A percentile compares a stretch with the other conserved stretches of the same genome.
phyloP scores from a whole-genome alignment of 345 rosid species.

The Hibiscus tridactylites region DNA sequence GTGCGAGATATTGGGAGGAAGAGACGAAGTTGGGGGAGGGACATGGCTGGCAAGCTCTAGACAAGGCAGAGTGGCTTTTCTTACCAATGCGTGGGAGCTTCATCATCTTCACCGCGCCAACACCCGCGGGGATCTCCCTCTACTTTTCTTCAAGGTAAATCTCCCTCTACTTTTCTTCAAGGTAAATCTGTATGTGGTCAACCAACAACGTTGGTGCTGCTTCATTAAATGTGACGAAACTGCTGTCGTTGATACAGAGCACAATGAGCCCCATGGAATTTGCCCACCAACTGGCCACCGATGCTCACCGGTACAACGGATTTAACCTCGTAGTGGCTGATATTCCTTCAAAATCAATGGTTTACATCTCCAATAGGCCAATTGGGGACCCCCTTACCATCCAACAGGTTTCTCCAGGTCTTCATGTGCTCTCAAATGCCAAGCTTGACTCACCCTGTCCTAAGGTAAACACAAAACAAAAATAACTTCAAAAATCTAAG shows the following conservation, averaged over 20 bases:
- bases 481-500: too few species aligned
- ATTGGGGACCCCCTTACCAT: slow-evolving; percentile 26
- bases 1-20: slow-evolving; percentile 43
- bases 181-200: slow-evolving; percentile 11
- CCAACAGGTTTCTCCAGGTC: slow-evolving; percentile 53
- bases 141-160: slow-evolving; percentile 47
- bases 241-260: slow-evolving; percentile 25
- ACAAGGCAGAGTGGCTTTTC: slow-evolving; percentile 49
- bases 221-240: neutral
- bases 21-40: slow-evolving; percentile 54
- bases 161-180: slow-evolving; percentile 50
- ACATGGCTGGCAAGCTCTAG: slow-evolving; percentile 72
- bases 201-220: neutral
- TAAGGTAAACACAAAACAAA: slow-evolving; percentile 20
- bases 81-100: slow-evolving; percentile 60
- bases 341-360: slow-evolving; percentile 44
- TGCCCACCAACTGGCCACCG: slow-evolving; percentile 35
- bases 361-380: slow-evolving; percentile 46
- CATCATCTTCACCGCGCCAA: slow-evolving; percentile 37
- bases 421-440: slow-evolving; percentile 56
- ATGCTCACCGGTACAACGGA: slow-evolving; percentile 51
- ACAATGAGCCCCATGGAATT: slow-evolving; percentile 43
- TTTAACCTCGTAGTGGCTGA: slow-evolving; percentile 59
- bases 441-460: slow-evolving; percentile 53
- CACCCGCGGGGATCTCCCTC: slow-evolving; percentile 58